These are phyloP conservation scores for Ziziphus jujuba DNA, from an alignment of 306 rosid species.

Conservation along the genomic window DNA sequence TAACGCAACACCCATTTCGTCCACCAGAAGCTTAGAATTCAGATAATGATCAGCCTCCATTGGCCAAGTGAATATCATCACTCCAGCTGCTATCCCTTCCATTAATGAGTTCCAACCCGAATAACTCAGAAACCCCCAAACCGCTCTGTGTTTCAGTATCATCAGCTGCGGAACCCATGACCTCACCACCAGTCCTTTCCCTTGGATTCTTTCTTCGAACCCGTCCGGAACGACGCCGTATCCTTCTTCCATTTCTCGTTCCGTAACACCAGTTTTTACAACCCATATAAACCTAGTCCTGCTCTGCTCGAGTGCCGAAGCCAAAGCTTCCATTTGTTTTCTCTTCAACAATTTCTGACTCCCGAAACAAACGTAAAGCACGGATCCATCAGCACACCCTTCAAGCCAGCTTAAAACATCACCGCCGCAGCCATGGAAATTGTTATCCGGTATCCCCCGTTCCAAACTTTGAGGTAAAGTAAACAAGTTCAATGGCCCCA, in stretches of 20 bases:
- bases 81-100: conserved; percentile 50
- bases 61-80: conserved; percentile 64
- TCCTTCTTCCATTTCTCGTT: conserved; percentile 21
- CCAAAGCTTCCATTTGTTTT: conserved; percentile 59
- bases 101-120: conserved; percentile 72
- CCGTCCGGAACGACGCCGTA: conserved; percentile 40
- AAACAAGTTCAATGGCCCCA: conserved; percentile 46
- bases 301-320: conserved; percentile 55
- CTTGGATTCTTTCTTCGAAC: conserved; percentile 47
- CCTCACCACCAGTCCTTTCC: conserved; percentile 38
- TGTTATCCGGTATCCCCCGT: not conserved
- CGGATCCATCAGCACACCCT: conserved; percentile 49
- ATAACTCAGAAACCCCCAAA: conserved; percentile 58
- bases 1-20: conserved; percentile 47
- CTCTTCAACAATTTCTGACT: conserved; percentile 53
- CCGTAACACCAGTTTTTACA: conserved; percentile 26
- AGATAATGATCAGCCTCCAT: conserved; percentile 78
- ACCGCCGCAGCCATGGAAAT: not conserved
- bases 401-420: conserved; percentile 48
- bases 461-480: not conserved
- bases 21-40: conserved; percentile 52
- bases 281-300: conserved; percentile 57
- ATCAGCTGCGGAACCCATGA: conserved; percentile 53
- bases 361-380: conserved; percentile 65
- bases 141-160: conserved; percentile 43